Base-by-base conservation (phyloP, 305 asterid genomes). In the Withania somnifera region DNA sequence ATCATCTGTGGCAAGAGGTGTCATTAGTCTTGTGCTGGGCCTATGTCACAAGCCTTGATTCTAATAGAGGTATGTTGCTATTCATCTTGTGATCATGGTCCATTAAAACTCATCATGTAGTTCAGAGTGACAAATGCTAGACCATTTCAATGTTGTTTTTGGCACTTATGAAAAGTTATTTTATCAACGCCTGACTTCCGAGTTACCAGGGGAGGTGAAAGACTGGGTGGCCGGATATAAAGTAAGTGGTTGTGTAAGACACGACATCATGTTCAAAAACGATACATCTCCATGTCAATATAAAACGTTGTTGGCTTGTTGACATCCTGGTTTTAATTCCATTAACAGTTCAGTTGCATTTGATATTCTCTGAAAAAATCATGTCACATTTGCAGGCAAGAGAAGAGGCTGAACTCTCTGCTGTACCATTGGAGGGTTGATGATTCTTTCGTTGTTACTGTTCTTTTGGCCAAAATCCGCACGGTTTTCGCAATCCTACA, bases 1-100 rank as follows among this genome's bases (percentile, higher is more conserved):
- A 28, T 97, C 99, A 45, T 97, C 99, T 28, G 99, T 97, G 63
- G 99, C 99, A 80, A 92, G 97, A 89, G 89, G 98, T 20, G 97
- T 97, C 64, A 91, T 95, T 24, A 86, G 98, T 58, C 98, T 97
- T 22, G 99, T 97, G 79, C 98, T 97, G 86, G 99, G 99, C n/a
- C 83, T 97, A 95, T 51, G 93, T 93, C 75, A 91, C 98, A 9
- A 93, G 97, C 94, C 84, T 97, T 83, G 98, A 90, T 97, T 56
- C 90, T 93, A 79, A 88, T 97, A 81, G 98, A 97, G 99, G 99
- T 94, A 58, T 22, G 26, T 78, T 45, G 11, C 40, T 58, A 38
- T 58, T 38, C 38, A 11, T 58, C 53, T 24, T 26, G 2, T 9
- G 61, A 75, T 47, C 22, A 0, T 22, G 24, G 15, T 71, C 79